A percentile compares a stretch with the other conserved stretches of the same genome.
Conservation (phyloP, 805 yeast species). For the Suhomyces xylopsoci region DNA sequence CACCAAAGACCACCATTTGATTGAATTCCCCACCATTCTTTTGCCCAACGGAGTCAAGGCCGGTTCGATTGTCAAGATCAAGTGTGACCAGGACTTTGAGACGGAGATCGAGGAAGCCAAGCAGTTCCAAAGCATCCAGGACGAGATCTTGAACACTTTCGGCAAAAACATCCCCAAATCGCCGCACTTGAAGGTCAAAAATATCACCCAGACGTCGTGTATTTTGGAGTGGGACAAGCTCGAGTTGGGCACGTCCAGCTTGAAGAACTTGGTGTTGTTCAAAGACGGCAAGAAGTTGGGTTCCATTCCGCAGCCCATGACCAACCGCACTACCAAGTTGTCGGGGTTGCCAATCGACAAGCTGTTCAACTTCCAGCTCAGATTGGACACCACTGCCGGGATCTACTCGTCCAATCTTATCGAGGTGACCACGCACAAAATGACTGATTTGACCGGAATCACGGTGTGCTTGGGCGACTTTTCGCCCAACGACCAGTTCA, state of each 20-base stretch:
- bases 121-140: conserved; percentile 65
- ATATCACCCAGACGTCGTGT: conserved; percentile 91
- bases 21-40: conserved; percentile 93
- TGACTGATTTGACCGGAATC: conserved; percentile 93
- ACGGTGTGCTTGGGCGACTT: conserved; percentile 87
- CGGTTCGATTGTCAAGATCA: conserved; percentile 85
- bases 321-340: conserved; percentile 77
- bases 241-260: conserved; percentile 75
- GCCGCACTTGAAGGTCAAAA: conserved; percentile 68
- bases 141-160: conserved; percentile 65
- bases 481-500: conserved; percentile 49
- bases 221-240: conserved; percentile 93
- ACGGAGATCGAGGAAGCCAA: conserved; percentile 60
- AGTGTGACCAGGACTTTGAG: conserved; percentile 71
- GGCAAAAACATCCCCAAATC: conserved; percentile 68
- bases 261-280: conserved; percentile 73
- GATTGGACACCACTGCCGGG: conserved; percentile 90
- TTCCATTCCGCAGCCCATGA: conserved; percentile 76
- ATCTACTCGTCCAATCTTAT: conserved; percentile 63
- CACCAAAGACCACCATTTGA: conserved; percentile 88
- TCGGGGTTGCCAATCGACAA: conserved; percentile 91
- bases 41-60: conserved; percentile 88
- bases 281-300: conserved; percentile 75
- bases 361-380: conserved; percentile 72
- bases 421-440: conserved; percentile 80